Evolutionary conservation across 2,329 filamentous ascomycete genomes (phyloP), one percentile per base, ranked within the genome.

Genomic region (Hymenoscyphus linearis): DNA sequence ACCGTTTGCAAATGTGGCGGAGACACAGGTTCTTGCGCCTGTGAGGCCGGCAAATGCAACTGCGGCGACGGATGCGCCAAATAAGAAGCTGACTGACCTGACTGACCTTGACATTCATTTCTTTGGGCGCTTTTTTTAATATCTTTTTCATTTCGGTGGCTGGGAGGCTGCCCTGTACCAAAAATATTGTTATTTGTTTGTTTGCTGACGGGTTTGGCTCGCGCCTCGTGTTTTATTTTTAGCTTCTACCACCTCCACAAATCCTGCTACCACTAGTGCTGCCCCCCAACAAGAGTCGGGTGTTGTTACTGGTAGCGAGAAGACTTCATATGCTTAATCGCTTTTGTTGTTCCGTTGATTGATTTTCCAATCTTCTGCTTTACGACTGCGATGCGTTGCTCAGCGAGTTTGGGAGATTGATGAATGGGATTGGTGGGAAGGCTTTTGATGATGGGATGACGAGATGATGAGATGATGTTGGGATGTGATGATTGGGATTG

Each of bases 1-100:
- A 75, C 75, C 3, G 73, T 70, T 13, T 77, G 77, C 61, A 67
- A 70, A 40, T 76, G 73, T 66, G 73, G 70, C 35, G 77, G 73
- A 60, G 70, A 71, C 54, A 68, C 68, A 34, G 66, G 72, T 7
- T 64, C 64, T n/a, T 78, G 76, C 58, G 67, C 68, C 13, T 78
- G 76, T 62, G 70, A 66, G 36, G 67, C 71, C 16, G 74, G 74
- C 44, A 68, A 70, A 53, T 75, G 73, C 66, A 72, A 68, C 36
- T 55, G 77, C 31, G 25, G 52, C 22, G 27, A 34, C 71, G 61
- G 69, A 71, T 58, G 69, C 69, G 52, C 52, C 27, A 53, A 53
- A 53, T 53, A 53, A 53, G 9, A 2, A 5, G 40, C 40, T 16
- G 14, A 16, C 40, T 18, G n/a, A 47, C 40, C 40, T 4, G 22